Percentiles rank a stretch among this genome's conserved stretches.
phyloP scores from a whole-genome alignment of 495 filamentous ascomycete genomes.

The Xylaria grammica region DNA sequence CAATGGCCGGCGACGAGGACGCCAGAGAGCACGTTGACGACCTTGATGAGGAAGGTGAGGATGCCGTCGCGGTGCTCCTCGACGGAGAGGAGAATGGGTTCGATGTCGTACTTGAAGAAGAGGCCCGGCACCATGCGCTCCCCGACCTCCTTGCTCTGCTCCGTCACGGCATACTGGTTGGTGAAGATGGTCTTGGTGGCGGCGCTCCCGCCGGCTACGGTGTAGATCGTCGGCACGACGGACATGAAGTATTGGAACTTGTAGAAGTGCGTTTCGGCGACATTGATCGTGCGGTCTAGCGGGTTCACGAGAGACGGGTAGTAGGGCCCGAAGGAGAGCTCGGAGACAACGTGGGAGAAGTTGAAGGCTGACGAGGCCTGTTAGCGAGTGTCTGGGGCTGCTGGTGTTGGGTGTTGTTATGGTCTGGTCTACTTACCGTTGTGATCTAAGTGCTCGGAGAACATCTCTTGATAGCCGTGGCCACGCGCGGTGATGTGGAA shows the following conservation, averaged over 20 bases:
- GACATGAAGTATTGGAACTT: constrained; percentile 99
- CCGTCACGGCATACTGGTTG: constrained; percentile 97
- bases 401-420: constrained; percentile 1
- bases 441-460: constrained; percentile 84
- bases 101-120: constrained; percentile 99
- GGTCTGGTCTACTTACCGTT: constrained; percentile 56
- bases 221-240: constrained; percentile 94
- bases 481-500: constrained; percentile 97
- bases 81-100: constrained; percentile 88
- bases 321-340: constrained; percentile 94
- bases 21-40: constrained; percentile 67
- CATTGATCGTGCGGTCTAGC: constrained; percentile 85
- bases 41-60: constrained; percentile 73
- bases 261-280: constrained; percentile 77
- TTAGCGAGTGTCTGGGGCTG: constrained; percentile 8
- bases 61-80: constrained; percentile 80
- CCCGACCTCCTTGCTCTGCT: constrained; percentile 70
- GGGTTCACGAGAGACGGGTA: constrained; percentile 94
- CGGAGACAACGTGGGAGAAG: constrained; percentile 96
- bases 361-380: constrained; percentile 72
- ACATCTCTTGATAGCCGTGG: constrained; percentile 82
- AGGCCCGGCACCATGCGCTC: constrained; percentile 84
- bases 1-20: constrained; percentile 66
- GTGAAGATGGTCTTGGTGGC: constrained; percentile 70
- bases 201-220: constrained; percentile 56